Conservation (phyloP, 129 eudicot species). For the Flaveria linearis region DNA sequence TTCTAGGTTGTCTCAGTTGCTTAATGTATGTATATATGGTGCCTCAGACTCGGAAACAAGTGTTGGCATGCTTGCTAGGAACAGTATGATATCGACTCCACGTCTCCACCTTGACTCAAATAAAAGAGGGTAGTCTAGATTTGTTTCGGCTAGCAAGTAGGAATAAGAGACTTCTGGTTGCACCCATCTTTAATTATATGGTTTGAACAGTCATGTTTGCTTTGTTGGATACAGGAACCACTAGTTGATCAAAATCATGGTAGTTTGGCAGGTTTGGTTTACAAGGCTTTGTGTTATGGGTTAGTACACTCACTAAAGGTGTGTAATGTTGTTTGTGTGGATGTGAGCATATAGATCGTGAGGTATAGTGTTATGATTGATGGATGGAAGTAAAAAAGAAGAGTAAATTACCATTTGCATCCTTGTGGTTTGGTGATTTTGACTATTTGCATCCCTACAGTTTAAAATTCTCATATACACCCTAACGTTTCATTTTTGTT, state of each 20-base stretch:
- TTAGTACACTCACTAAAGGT: no score
- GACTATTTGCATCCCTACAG: no score
- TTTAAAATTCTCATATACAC: no score
- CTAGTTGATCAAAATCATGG: neutral
- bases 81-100: neutral
- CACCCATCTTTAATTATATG: neutral
- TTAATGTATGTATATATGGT: neutral
- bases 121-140: neutral
- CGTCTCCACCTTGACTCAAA: neutral
- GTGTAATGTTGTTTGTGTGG: no score
- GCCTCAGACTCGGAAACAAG: neutral
- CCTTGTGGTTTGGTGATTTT: no score
- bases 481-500: no score
- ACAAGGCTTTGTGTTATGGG: neutral
- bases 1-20: neutral
- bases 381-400: no score
- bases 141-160: neutral
- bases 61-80: neutral
- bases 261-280: neutral
- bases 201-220: neutral
- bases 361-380: no score
- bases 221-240: neutral
- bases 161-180: neutral
- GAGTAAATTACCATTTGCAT: no score
- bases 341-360: no score